phyloP scores from a whole-genome alignment of 176 grass and related monocot species.

The Hsuehochloa calcarea region DNA sequence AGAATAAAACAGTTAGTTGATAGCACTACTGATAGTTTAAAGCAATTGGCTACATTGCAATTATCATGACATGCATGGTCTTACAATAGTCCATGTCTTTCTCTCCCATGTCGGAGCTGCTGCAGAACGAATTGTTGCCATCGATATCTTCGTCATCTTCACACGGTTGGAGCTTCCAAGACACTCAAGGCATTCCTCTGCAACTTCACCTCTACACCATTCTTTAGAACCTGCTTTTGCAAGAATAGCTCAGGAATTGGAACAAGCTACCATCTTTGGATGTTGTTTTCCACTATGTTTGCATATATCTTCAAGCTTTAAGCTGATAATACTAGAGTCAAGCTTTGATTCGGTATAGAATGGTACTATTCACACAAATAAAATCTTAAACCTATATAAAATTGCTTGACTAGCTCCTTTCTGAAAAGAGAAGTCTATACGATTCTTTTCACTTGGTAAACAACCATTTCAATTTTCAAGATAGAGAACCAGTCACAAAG shows the following conservation, averaged over 20 bases:
- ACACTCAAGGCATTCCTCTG: constrained; percentile 85
- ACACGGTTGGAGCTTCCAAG: constrained; percentile 69
- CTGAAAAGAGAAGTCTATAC: background rate
- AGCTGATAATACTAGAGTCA: background rate
- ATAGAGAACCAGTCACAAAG: constrained; percentile 6
- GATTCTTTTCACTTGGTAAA: background rate
- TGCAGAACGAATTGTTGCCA: constrained; percentile 62
- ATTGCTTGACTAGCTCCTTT: background rate
- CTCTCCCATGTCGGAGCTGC: constrained; percentile 65
- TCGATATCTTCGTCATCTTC: constrained; percentile 49
- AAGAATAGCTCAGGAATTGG: constrained; percentile 8
- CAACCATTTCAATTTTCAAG: background rate
- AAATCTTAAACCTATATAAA: background rate
- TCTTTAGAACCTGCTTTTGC: constrained; percentile 63
- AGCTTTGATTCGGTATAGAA: background rate
- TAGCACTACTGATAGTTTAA: background rate
- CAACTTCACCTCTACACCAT: constrained; percentile 84
- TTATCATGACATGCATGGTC: background rate
- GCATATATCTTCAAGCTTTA: constrained; percentile 5
- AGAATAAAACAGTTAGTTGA: background rate
- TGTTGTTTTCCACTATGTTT: background rate
- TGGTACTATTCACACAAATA: background rate
- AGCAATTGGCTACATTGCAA: background rate
- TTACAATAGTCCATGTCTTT: constrained; percentile 76
- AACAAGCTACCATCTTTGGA: background rate